Percentiles rank a stretch among this genome's conserved stretches.
Conservation (phyloP, 2,329 filamentous ascomycete genomes). For the Ascochyta fabae region DNA sequence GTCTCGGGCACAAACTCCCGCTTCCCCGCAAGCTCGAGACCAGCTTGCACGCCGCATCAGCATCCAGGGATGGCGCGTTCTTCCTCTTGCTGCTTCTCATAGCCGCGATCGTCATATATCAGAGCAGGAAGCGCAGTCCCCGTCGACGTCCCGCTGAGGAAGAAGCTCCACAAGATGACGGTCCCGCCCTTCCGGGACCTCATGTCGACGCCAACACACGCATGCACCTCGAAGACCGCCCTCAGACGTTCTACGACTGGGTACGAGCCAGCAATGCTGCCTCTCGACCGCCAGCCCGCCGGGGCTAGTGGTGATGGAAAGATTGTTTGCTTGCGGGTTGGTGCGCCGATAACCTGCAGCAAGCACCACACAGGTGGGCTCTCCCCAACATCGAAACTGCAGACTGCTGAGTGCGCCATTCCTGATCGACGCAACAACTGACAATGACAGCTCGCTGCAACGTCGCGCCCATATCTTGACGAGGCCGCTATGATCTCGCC, state of each 20-base stretch:
- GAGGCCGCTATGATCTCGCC: not conserved
- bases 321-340: slow-evolving; percentile 1
- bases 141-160: not conserved
- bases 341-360: not conserved
- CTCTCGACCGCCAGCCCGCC: not conserved
- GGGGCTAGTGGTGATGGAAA: not conserved
- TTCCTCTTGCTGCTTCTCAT: not conserved
- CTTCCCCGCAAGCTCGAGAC: not conserved
- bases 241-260: slow-evolving; percentile 2
- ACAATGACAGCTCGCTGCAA: not conserved
- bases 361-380: not conserved
- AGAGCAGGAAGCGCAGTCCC: not conserved
- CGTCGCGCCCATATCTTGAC: not conserved
- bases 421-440: not conserved
- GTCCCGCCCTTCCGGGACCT: slow-evolving; percentile 1
- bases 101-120: not conserved
- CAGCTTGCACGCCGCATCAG: not conserved
- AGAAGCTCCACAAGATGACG: not conserved
- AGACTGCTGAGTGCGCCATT: not conserved
- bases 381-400: not conserved
- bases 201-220: slow-evolving; percentile 3
- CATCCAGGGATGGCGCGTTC: not conserved
- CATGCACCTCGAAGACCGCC: not conserved
- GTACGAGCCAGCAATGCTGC: not conserved
- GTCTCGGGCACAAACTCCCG: not conserved